Evolutionary conservation across 2,329 filamentous ascomycete genomes (phyloP), one percentile per base, ranked within the genome.

Genomic region (Trichoderma asperellum): DNA sequence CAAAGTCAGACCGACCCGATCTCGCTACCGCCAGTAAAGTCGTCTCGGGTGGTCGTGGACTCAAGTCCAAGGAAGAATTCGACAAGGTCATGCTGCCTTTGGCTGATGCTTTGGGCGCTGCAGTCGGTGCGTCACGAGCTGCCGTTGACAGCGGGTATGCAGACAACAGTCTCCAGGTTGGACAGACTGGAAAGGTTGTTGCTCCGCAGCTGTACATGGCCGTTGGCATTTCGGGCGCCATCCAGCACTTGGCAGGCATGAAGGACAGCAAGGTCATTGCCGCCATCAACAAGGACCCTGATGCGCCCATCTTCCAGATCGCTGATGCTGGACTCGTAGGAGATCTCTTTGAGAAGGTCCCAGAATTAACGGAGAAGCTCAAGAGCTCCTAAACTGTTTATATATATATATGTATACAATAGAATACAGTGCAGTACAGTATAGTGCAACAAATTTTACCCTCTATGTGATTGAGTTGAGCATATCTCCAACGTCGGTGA

Each of bases 181-280:
- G 96, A 57, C 96, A 99, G 86, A 99, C 96, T 16, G 96, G 96
- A 77, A 99, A 99, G 88, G 97, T 98, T 72, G 95, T 99, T 67
- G 96, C 96, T 58, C 96, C 96, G 70, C 91, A 99, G 81, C 84
- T 99, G 71, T 99, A 99, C 79, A 87, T 99, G 74, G 96, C 94
- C 66, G 94, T 95, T 14, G 96, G 96, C 77, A 98, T 99, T 75
- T 97, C 93, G 10, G 96, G 96, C 66, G 96, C 96, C 27, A 99
- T 99, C 75, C 96, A 99, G 83, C 96, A 99, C 85, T 82, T 99
- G 82, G 96, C 96, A 37, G 96, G 96, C 78, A 99, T 99, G 96
- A 99, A 99, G 87, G 96, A 99, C 79, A 97, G 94, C 85, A 99
- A 99, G 85, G 96, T 99, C 70, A 99, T 99, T 83, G 96, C 95